Percentiles rank a stretch among this genome's conserved stretches.
Evolutionary conservation across 345 rosid species (phyloP).

Genomic region (Eucalyptus brandiana): DNA sequence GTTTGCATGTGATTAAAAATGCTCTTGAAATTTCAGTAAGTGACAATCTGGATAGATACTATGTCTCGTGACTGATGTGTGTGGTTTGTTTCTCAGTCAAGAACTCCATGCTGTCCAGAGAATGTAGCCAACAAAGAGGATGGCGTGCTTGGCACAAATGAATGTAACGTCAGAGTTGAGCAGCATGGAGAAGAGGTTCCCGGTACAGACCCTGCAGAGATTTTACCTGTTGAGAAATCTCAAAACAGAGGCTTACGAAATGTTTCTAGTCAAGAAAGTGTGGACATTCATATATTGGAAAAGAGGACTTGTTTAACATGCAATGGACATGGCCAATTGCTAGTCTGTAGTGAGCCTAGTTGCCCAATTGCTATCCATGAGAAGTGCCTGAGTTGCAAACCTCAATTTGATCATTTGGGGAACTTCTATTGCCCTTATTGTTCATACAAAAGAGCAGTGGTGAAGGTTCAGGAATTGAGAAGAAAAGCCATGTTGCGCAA

Average conservation of each 20-base stretch:
- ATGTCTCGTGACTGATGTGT: not conserved
- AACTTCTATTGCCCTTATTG: slow-evolving; percentile 59
- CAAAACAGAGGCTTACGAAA: not conserved
- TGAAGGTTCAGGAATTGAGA: slow-evolving; percentile 4
- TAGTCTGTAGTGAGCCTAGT: slow-evolving; percentile 22
- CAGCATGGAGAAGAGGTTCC: not conserved
- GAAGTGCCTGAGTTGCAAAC: slow-evolving; percentile 8
- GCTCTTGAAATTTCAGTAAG: not conserved
- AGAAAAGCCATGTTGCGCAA: slow-evolving; percentile 18
- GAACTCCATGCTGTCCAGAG: not conserved
- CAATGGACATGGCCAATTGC: slow-evolving; percentile 5
- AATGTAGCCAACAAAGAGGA: not conserved
- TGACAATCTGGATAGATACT: not conserved
- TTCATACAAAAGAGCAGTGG: slow-evolving; percentile 26
- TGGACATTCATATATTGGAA: not conserved
- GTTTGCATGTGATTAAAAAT: not conserved
- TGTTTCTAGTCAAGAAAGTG: not conserved
- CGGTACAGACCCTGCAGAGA: not conserved
- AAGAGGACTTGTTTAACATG: slow-evolving; percentile 17
- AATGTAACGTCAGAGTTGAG: not conserved
- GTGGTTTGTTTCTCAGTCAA: not conserved
- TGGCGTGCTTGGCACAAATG: not conserved
- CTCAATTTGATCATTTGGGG: slow-evolving; percentile 30
- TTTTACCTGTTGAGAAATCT: not conserved
- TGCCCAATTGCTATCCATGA: slow-evolving; percentile 38